Percentiles rank a stretch among this genome's conserved stretches.
phyloP scores from a whole-genome alignment of 768 basidiomycete genomes.

The Rhodotorula diobovata region DNA sequence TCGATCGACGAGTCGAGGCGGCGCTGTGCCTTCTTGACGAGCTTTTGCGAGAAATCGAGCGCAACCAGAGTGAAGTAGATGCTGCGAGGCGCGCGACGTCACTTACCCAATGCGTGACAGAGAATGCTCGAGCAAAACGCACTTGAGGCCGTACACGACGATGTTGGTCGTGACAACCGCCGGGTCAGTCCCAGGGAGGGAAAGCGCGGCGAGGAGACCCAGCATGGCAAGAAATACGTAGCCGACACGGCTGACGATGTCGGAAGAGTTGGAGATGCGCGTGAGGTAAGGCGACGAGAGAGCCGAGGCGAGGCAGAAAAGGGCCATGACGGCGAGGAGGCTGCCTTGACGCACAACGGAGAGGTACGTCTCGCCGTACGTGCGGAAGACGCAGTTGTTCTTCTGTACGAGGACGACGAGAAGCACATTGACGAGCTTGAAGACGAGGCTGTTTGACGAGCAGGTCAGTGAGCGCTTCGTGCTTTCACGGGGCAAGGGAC shows the following conservation, averaged over 20 bases:
- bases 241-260: conserved; percentile 64
- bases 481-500: neutral
- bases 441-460: conserved; percentile 38
- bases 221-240: conserved; percentile 64
- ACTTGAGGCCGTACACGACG: conserved; percentile 64
- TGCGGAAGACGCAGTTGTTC: conserved; percentile 69
- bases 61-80: conserved; percentile 61
- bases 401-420: conserved; percentile 62
- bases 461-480: neutral
- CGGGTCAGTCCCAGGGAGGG: conserved; percentile 58
- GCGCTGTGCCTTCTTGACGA: conserved; percentile 54
- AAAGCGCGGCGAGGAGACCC: conserved; percentile 61
- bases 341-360: conserved; percentile 60
- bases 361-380: conserved; percentile 54
- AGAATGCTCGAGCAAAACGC: neutral
- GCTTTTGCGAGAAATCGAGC: conserved; percentile 53
- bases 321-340: conserved; percentile 57
- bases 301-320: conserved; percentile 55
- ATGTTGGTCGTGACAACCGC: conserved; percentile 59
- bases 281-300: conserved; percentile 33
- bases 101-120: neutral
- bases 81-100: conserved; percentile 43
- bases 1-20: conserved; percentile 77
- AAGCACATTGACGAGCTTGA: conserved; percentile 65
- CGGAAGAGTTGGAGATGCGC: conserved; percentile 37